Conservation (phyloP, 2,329 filamentous ascomycete genomes). For the Aureobasidium sp. region DNA sequence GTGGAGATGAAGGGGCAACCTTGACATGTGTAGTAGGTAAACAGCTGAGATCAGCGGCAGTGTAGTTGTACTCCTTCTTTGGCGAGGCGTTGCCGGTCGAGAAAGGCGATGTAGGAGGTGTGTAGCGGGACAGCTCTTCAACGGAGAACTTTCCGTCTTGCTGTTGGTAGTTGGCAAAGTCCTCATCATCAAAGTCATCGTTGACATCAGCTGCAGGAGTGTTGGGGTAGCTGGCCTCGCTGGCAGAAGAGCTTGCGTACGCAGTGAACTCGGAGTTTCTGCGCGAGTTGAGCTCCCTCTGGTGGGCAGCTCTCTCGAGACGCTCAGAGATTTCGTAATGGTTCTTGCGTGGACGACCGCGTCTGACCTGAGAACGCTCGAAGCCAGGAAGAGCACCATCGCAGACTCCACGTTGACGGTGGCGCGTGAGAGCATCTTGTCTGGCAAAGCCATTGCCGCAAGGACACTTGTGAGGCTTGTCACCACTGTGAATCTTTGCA, state of each 20-base stretch:
- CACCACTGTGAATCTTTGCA: constrained; percentile 92
- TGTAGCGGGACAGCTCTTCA: constrained; percentile 11
- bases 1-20: constrained; percentile 1
- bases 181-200: constrained; percentile 13
- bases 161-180: constrained; percentile 11
- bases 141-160: constrained; percentile 14
- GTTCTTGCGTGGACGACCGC: constrained; percentile 58
- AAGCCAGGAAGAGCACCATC: constrained; percentile 82
- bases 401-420: constrained; percentile 94
- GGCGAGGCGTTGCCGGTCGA: constrained; percentile 12
- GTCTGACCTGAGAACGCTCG: constrained; percentile 50
- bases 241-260: constrained; percentile 17
- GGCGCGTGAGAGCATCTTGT: constrained; percentile 89
- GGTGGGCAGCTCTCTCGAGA: constrained; percentile 49
- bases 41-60: background rate
- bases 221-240: constrained; percentile 16
- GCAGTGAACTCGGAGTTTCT: constrained; percentile 14
- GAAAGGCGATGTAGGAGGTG: constrained; percentile 18
- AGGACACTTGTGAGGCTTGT: constrained; percentile 90
- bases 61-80: constrained; percentile 1
- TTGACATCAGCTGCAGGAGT: constrained; percentile 14
- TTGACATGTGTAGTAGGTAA: background rate
- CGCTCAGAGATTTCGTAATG: constrained; percentile 54
- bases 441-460: constrained; percentile 93
- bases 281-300: constrained; percentile 36